A percentile compares a stretch with the other conserved stretches of the same genome.
Conservation (phyloP, 2,329 filamentous ascomycete genomes). For the Pezicula rhizophila region DNA sequence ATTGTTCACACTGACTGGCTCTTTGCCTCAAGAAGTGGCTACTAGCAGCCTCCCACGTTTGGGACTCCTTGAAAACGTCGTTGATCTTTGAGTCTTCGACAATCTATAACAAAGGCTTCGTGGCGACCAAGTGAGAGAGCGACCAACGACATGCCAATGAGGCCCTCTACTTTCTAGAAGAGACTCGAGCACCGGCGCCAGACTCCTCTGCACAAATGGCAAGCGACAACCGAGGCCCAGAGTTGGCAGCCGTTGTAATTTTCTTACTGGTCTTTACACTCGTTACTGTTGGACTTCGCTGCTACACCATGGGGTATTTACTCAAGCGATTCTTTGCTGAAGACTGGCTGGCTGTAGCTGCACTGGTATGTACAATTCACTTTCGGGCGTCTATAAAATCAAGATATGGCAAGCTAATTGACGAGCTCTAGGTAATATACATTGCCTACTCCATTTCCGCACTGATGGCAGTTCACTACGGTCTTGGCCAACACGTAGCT, state of each 20-base stretch:
- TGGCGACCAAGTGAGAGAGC: no score
- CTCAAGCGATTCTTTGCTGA: conserved; percentile 37
- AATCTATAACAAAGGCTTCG: no score
- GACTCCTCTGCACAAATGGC: background rate
- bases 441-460: conserved; percentile 9
- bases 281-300: conserved; percentile 33
- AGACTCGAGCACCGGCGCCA: no score
- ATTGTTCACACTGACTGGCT: no score
- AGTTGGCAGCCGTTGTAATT: conserved; percentile 9
- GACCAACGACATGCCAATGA: no score
- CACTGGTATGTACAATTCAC: conserved; percentile 30
- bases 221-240: conserved; percentile 5
- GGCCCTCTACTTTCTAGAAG: no score
- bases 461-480: conserved; percentile 8
- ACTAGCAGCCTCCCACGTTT: no score
- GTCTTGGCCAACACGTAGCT: conserved; percentile 11
- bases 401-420: no score
- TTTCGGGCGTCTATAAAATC: no score
- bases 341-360: conserved; percentile 41
- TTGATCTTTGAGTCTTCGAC: no score
- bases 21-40: no score
- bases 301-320: conserved; percentile 37
- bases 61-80: no score
- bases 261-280: conserved; percentile 29
- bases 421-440: conserved; percentile 3